Percentiles rank a stretch among this genome's conserved stretches.
These are phyloP conservation scores for Trypanosoma lewisi DNA, from an alignment of 208 protist species.

Conservation along the genomic window DNA sequence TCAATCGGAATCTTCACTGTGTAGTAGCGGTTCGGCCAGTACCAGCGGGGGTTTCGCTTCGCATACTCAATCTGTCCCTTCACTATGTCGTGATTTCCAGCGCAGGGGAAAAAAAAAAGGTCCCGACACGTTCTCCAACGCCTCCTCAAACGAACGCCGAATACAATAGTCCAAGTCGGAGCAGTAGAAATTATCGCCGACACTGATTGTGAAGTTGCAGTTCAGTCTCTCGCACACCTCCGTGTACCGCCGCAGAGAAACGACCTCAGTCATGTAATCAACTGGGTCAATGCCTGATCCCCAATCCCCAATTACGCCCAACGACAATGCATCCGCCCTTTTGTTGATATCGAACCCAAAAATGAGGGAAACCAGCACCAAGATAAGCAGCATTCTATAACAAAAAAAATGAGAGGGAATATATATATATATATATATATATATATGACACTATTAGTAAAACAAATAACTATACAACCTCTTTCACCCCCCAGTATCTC, in stretches of 20 bases:
- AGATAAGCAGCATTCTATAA: neutral
- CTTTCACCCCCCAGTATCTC: no score
- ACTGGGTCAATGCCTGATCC: constrained; percentile 14
- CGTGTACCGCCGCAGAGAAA: constrained; percentile 16
- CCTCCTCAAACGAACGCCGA: constrained; percentile 25
- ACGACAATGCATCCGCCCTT: constrained; percentile 15
- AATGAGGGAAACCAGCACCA: neutral
- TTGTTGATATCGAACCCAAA: neutral
- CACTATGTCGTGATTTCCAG: constrained; percentile 27
- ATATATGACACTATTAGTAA: constrained; percentile 9
- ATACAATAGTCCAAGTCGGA: constrained; percentile 19
- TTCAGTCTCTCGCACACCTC: constrained; percentile 18
- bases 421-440: constrained; percentile 19
- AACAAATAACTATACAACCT: neutral
- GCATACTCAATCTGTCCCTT: constrained; percentile 20
- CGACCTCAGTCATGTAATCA: constrained; percentile 13
- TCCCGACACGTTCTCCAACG: constrained; percentile 21
- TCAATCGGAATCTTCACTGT: constrained; percentile 31
- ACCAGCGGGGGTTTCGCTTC: constrained; percentile 17
- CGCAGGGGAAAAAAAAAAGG: constrained; percentile 28
- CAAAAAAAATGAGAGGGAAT: no score
- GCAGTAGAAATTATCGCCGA: constrained; percentile 30
- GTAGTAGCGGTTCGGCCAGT: constrained; percentile 20
- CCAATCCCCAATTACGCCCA: constrained; percentile 33
- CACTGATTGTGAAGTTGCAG: constrained; percentile 30